phyloP scores from a whole-genome alignment of 2,329 filamentous ascomycete species.

The Sporothrix phasma region DNA sequence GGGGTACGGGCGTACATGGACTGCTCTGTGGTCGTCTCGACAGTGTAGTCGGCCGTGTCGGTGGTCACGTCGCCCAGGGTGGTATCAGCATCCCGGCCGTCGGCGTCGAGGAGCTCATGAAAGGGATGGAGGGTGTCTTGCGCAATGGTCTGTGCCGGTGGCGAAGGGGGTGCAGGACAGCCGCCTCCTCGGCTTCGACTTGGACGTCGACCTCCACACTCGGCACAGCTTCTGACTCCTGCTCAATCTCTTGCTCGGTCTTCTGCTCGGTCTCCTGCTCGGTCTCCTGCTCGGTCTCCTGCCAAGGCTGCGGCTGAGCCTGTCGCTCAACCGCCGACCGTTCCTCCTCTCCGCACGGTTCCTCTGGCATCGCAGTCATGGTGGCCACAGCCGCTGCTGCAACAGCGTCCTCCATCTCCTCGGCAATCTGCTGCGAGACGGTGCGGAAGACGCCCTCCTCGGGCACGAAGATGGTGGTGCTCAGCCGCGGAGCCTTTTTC shows the following conservation, averaged over 20 bases:
- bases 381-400: slow-evolving; percentile 22
- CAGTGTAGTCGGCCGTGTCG: slow-evolving; percentile 7
- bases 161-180: background rate
- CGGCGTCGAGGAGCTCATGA: slow-evolving; percentile 12
- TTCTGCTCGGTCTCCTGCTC: background rate
- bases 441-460: slow-evolving; percentile 55
- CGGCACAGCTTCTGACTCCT: background rate
- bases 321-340: background rate
- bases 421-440: slow-evolving; percentile 44
- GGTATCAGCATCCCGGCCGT: slow-evolving; percentile 25
- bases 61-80: slow-evolving; percentile 24
- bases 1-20: slow-evolving; percentile 47
- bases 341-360: slow-evolving; percentile 17
- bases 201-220: no score
- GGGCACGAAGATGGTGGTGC: slow-evolving; percentile 48
- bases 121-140: background rate
- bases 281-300: background rate
- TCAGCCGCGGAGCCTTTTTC: slow-evolving; percentile 24
- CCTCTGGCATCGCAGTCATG: slow-evolving; percentile 20
- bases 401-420: slow-evolving; percentile 29
- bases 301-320: background rate
- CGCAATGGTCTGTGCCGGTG: background rate
- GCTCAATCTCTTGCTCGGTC: background rate
- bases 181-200: background rate
- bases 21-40: slow-evolving; percentile 21